Evolutionary conservation across 805 yeast genomes (phyloP), one percentile per base, ranked within the genome.

Genomic region (Blastobotrys attinorum): DNA sequence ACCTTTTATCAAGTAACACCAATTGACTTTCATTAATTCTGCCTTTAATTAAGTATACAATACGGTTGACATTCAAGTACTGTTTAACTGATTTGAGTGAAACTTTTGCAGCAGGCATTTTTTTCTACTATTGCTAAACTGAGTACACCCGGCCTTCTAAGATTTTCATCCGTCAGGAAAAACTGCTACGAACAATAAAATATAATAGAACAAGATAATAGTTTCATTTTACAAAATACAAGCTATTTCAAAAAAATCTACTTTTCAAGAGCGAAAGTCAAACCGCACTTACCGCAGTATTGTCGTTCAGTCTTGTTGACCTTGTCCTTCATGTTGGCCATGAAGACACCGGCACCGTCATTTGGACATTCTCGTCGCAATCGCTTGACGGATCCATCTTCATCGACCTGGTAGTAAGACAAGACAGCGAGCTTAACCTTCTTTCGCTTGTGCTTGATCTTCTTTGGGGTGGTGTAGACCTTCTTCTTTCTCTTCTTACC

Each of bases 401-500:
- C 85, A 74, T 88, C 95, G 66, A 92, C 97, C 82, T 90, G 89
- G 88, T 89, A 92, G 92, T 90, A 92, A 70, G 94, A 88, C 73
- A 92, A 84, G 72, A 92, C 97, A 74, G 97, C 97, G 69, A 92
- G 81, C 85, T 92, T 92, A 76, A 85, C 86, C 81, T 90, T 92
- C 86, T 85, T 92, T 84, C 87, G 96, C 84, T 88, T 89, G 94
- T 92, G 97, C 78, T 76, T 86, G 78, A 92, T 86, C 84, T 89
- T 94, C 89, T 92, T 92, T 80, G 98, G 98, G 70, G 97, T 90
- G 77, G 97, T 90, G 90, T 90, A 92, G 71, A 88, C 97, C 95
- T 90, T 90, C 96, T 92, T 92, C 92, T 92, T 92, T 83, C 96
- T 90, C 92, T 92, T 92, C 86, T 89, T 92, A 79, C 96, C 96